Conservation (phyloP, 345 rosid genomes). For the Carallia pectinifolia region DNA sequence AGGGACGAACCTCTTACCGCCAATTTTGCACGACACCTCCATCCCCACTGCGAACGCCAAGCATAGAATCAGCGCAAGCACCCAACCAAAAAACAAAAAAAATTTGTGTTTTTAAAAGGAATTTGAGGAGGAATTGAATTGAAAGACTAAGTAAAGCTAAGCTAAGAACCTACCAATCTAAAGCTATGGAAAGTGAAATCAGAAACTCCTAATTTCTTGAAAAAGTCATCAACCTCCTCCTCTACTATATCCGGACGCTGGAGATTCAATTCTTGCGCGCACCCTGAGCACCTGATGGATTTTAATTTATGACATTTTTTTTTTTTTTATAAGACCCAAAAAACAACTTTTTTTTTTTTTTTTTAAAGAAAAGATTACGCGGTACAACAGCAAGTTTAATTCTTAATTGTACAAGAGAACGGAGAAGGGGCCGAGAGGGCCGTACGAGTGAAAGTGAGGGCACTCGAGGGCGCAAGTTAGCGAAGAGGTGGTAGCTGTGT, state of each 20-base stretch:
- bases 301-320: too few relatives aligned
- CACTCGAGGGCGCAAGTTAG: constrained; percentile 70
- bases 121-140: background rate
- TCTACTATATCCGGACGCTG: constrained; percentile 68
- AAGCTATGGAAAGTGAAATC: constrained; percentile 88
- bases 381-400: too few relatives aligned
- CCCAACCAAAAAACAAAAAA: too few relatives aligned
- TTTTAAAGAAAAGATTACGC: too few relatives aligned
- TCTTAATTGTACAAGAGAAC: too few relatives aligned
- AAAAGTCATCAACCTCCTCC: constrained; percentile 71
- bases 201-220: constrained; percentile 55
- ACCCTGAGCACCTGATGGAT: constrained; percentile 81
- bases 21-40: constrained; percentile 91
- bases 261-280: constrained; percentile 83
- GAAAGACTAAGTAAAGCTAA: too few relatives aligned
- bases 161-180: constrained; percentile 48
- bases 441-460: constrained; percentile 77
- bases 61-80: constrained; percentile 8
- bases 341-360: too few relatives aligned
- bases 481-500: constrained; percentile 20
- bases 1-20: constrained; percentile 77
- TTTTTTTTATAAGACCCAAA: too few relatives aligned
- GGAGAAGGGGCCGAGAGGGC: too few relatives aligned
- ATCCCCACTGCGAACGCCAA: constrained; percentile 61
- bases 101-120: background rate